Evolutionary conservation across 139 green algal genomes (phyloP).

Genomic region (Nannochloris sp.): DNA sequence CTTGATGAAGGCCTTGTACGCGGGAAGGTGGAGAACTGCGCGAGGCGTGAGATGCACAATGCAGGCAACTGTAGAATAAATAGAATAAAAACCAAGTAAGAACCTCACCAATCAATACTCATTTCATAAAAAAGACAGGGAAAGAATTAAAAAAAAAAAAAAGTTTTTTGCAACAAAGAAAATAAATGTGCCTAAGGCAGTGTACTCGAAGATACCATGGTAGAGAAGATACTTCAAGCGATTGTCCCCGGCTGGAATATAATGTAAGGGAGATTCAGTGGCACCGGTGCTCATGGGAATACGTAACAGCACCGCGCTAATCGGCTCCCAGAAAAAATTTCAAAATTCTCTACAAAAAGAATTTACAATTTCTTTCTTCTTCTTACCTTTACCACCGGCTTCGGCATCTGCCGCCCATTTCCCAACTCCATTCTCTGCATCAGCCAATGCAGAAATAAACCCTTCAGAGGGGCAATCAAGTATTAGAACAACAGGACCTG

Average conservation of each 20-base stretch:
- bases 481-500: conserved; percentile 73
- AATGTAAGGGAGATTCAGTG: too few relatives aligned
- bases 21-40: conserved; percentile 27
- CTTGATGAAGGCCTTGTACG: conserved; percentile 32
- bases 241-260: neutral
- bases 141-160: neutral
- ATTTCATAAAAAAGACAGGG: neutral
- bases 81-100: neutral
- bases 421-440: neutral
- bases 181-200: neutral
- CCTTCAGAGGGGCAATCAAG: conserved; percentile 67
- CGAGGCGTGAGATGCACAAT: conserved; percentile 57
- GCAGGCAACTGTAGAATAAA: conserved; percentile 23
- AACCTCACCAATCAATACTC: neutral
- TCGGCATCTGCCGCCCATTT: neutral
- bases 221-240: neutral
- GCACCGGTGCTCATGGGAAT: too few relatives aligned
- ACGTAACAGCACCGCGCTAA: neutral
- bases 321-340: neutral
- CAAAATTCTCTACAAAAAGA: too few relatives aligned
- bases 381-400: conserved; percentile 9
- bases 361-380: neutral
- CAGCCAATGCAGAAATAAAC: conserved; percentile 33
- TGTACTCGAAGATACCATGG: neutral
- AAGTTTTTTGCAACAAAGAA: too few relatives aligned